Base-by-base conservation (phyloP, 2,329 filamentous ascomycete species). In the Ascochyta pisi region DNA sequence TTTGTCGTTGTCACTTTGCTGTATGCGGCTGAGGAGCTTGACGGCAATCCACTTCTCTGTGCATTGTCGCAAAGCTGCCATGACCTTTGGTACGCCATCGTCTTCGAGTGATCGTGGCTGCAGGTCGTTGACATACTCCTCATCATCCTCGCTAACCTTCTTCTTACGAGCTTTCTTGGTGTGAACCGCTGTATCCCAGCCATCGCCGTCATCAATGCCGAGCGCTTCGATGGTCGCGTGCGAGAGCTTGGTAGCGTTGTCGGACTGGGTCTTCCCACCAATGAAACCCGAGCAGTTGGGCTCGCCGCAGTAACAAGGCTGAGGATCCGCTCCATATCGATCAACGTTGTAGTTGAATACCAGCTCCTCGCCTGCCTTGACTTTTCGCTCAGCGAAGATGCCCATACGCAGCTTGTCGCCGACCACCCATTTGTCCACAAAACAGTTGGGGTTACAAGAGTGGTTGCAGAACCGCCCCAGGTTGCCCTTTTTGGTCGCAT, bases 301-400 rank as follows among this genome's bases (percentile, higher is more conserved):
- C 77, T 99, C 95, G 60, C 87, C 93, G 75, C 95, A 99, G 77
- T 98, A 98, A 78, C 95, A 99, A 26, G 92, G 92, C 76, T 98
- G 94, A 39, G 95, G 94, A 67, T 99, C 92, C 39, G 95, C 93
- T 61, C 95, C 95, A 73, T 99, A 99, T 63, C 95, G 89, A 77
- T 99, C 95, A 63, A 99, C 95, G 69, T 99, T 99, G 85, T 99
- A 99, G 81, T 99, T 97, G 82, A 99, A 99, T 22, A 96, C 93
- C 53, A 99, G 82, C 76, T 99, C 95, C 76, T 99, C 95, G 51
- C 95, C 95, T 16, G 90, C 88, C 71, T 88, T 87, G 73, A 99
- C 89, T 69, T 85, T 83, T 62, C 93, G 91, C 78, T 91, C 86
- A 67, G 93, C 91, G 80, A 99, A 99, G 66, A 99, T 98, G 68